These are phyloP conservation scores for Tympanopsis confertula DNA, from an alignment of 2,329 filamentous ascomycete genomes.

Conservation along the genomic window DNA sequence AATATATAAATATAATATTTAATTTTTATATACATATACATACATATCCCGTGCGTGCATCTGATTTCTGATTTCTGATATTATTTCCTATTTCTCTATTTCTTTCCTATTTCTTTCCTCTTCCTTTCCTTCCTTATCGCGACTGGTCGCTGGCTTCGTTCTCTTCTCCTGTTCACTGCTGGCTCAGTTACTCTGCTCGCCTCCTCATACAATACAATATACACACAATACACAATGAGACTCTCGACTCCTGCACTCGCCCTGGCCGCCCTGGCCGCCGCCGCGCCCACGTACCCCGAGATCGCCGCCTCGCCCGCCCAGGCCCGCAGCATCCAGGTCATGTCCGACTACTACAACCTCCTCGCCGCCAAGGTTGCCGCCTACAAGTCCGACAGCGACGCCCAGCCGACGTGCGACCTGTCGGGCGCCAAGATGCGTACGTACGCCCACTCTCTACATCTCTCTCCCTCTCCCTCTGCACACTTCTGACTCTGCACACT, in stretches of 20 bases:
- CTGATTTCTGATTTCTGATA: constrained; percentile 8
- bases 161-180: constrained; percentile 1
- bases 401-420: constrained; percentile 42
- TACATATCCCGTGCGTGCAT: no score
- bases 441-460: constrained; percentile 21
- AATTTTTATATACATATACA: no score
- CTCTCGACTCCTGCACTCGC: constrained; percentile 27
- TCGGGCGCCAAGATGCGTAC: constrained; percentile 36
- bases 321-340: constrained; percentile 27
- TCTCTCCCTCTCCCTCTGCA: background rate
- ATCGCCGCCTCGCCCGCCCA: constrained; percentile 25
- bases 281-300: constrained; percentile 33
- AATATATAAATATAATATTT: no score
- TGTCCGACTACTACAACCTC: constrained; percentile 50
- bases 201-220: constrained; percentile 4
- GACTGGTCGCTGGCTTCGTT: constrained; percentile 11
- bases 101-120: constrained; percentile 9
- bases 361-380: constrained; percentile 41
- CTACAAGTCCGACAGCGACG: constrained; percentile 24
- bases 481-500: constrained; percentile 6
- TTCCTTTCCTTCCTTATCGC: constrained; percentile 8
- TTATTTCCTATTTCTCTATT: constrained; percentile 13
- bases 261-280: constrained; percentile 31
- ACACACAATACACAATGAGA: constrained; percentile 30
- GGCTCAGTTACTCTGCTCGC: constrained; percentile 3